A percentile compares a stretch with the other conserved stretches of the same genome.
These are phyloP conservation scores for Mucor lusitanicus DNA, from an alignment of 371 early-diverging fungal genomes.

Conservation along the genomic window DNA sequence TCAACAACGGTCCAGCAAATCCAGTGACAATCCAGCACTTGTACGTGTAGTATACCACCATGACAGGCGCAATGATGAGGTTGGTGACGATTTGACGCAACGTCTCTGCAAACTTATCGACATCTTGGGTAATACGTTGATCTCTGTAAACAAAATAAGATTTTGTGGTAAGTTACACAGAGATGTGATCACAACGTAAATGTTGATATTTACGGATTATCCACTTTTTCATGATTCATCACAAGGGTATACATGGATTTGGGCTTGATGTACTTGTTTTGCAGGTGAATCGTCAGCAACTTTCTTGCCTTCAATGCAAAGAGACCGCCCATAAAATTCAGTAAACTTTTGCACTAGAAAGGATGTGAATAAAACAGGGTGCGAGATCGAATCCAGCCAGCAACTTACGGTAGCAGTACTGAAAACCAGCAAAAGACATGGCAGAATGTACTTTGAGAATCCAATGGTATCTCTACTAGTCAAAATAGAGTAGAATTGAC, in stretches of 20 bases:
- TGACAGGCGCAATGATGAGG: constrained; percentile 73
- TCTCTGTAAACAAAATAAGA: constrained; percentile 53
- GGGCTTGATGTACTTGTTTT: constrained; percentile 63
- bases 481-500: constrained; percentile 73
- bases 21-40: constrained; percentile 74
- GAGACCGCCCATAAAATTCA: constrained; percentile 58
- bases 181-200: background rate
- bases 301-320: constrained; percentile 61
- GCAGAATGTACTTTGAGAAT: constrained; percentile 55
- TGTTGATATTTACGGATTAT: constrained; percentile 65
- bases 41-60: constrained; percentile 79
- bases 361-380: background rate
- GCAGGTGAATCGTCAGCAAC: constrained; percentile 60
- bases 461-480: constrained; percentile 58
- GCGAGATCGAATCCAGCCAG: background rate
- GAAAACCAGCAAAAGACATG: constrained; percentile 58
- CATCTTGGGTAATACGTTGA: constrained; percentile 90
- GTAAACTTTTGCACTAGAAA: constrained; percentile 54
- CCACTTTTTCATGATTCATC: constrained; percentile 54
- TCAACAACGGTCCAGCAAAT: constrained; percentile 66
- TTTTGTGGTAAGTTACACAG: constrained; percentile 9
- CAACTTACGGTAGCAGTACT: constrained; percentile 56
- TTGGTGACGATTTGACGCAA: constrained; percentile 65
- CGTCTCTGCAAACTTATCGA: constrained; percentile 75
- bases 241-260: constrained; percentile 64